Conservation (phyloP, 768 basidiomycete genomes). For the Botryobasidium botryosum region DNA sequence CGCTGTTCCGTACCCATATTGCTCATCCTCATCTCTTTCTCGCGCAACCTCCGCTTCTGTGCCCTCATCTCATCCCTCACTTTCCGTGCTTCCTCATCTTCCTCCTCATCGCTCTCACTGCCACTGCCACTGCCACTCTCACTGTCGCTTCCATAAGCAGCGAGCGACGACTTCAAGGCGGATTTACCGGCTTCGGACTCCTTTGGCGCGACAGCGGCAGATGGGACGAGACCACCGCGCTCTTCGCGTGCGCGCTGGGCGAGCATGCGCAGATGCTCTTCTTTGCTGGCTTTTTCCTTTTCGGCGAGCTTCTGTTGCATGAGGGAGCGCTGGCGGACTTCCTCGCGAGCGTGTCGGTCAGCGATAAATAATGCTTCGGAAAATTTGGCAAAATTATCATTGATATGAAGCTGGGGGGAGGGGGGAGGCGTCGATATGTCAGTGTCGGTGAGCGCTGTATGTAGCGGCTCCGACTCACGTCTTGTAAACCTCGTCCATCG, state of each 20-base stretch:
- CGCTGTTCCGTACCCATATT: slow-evolving; percentile 98
- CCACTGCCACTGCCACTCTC: slow-evolving; percentile 29
- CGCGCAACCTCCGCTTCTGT: slow-evolving; percentile 86
- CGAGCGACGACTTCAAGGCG: slow-evolving; percentile 58
- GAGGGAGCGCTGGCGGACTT: slow-evolving; percentile 85
- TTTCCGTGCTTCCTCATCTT: slow-evolving; percentile 71
- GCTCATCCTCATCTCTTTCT: slow-evolving; percentile 95
- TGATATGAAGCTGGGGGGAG: slow-evolving; percentile 68
- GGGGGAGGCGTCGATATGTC: neutral
- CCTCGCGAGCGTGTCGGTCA: slow-evolving; percentile 93
- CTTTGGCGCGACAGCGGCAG: slow-evolving; percentile 26
- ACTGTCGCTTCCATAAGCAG: slow-evolving; percentile 75
- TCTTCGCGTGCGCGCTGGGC: slow-evolving; percentile 95
- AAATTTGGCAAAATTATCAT: slow-evolving; percentile 98
- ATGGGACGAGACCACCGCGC: slow-evolving; percentile 53
- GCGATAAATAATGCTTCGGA: slow-evolving; percentile 92
- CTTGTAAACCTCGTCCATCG: slow-evolving; percentile 95
- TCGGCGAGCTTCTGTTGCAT: slow-evolving; percentile 99
- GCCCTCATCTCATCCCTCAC: slow-evolving; percentile 80
- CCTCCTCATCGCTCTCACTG: slow-evolving; percentile 36
- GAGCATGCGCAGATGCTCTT: slow-evolving; percentile 84
- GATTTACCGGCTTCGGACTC: slow-evolving; percentile 48
- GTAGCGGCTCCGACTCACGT: slow-evolving; percentile 37
- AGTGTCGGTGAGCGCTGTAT: too few relatives aligned
- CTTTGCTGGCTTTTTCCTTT: slow-evolving; percentile 94